These are phyloP conservation scores for Aspergillus bombycis DNA, from an alignment of 2,329 filamentous ascomycete species.

Conservation along the genomic window DNA sequence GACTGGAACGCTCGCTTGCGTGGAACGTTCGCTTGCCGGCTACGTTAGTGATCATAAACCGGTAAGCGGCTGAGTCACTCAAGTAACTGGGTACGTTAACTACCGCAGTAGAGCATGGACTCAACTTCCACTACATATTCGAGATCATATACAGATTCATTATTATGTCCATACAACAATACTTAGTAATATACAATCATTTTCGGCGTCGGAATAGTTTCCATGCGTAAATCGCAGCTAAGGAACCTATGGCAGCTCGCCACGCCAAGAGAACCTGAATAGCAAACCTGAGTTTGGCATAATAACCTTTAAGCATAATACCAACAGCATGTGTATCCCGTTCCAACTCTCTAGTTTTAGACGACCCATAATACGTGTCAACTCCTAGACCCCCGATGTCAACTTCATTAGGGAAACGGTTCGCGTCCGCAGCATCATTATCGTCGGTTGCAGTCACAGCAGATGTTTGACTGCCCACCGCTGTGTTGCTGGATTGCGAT, in stretches of 20 bases:
- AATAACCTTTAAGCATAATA: slow-evolving; percentile 49
- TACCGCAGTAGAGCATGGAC: neutral
- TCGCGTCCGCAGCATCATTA: slow-evolving; percentile 16
- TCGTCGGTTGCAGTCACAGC: slow-evolving; percentile 30
- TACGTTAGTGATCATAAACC: too few relatives aligned
- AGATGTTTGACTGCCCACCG: slow-evolving; percentile 38
- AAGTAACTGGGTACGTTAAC: too few relatives aligned
- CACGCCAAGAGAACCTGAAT: slow-evolving; percentile 45
- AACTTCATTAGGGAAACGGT: slow-evolving; percentile 38
- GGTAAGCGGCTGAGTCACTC: too few relatives aligned
- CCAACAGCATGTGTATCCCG: slow-evolving; percentile 42
- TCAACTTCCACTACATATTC: neutral
- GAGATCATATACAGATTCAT: neutral
- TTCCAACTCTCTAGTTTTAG: slow-evolving; percentile 24
- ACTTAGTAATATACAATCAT: neutral
- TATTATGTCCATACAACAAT: neutral
- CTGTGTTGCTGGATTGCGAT: slow-evolving; percentile 34
- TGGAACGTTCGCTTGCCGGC: too few relatives aligned
- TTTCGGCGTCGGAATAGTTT: slow-evolving; percentile 27
- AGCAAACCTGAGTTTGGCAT: slow-evolving; percentile 42
- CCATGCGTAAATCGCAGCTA: slow-evolving; percentile 34
- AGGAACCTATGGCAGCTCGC: slow-evolving; percentile 37
- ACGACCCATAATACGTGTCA: slow-evolving; percentile 35
- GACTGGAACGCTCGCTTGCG: too few relatives aligned
- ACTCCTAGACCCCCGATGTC: slow-evolving; percentile 44